Base-by-base conservation (phyloP, 2,329 filamentous ascomycete species). In the Paraconiothyrium sp. region DNA sequence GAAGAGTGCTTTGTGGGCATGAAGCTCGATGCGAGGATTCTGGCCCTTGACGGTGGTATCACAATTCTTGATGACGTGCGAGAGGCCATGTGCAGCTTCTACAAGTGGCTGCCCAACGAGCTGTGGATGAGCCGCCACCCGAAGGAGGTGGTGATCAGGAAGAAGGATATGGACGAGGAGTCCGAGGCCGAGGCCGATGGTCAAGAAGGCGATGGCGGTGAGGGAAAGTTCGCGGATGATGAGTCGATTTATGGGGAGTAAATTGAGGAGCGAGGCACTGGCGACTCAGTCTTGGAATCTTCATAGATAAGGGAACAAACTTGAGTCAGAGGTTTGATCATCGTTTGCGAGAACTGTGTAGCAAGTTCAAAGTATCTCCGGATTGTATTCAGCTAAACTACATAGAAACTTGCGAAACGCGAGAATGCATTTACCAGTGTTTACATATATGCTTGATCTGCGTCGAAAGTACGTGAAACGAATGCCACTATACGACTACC, bases 1-100 rank as follows among this genome's bases (percentile, higher is more conserved):
- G 62, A 81, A 32, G 80, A 86, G 58, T 86, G 91, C 71, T 85
- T 86, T 61, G 76, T 84, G 0, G 92, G 92, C 0, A 77, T 84
- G 78, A 84, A 82, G 72, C 72, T 84, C 51, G 70, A 79, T 39
- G 81, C 73, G 6, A 67, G 56, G 14, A 63, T 77, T 20, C 34
- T 77, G 32, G 67, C 63, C 2, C 62, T 77, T 8, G 62, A 67
- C 4, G 64, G 65, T 32, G 71, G 69, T 35, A 64, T 78, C 46
- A 67, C 52, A 9, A 67, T 78, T n/a, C 62, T 79, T 47, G 81
- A 84, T 55, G 68, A 74, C 13, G 69, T 82, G 52, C 72, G 72
- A 14, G 68, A 77, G n/a, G 67, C 75, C 44, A 76, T 79, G 62
- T 79, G 78, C 39, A 82, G 76, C 58, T 84, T 84, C 75, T 83